Percentiles rank a stretch among this genome's conserved stretches.
These are phyloP conservation scores for Aspergillus sparsus DNA, from an alignment of 495 filamentous ascomycete genomes.

Conservation along the genomic window DNA sequence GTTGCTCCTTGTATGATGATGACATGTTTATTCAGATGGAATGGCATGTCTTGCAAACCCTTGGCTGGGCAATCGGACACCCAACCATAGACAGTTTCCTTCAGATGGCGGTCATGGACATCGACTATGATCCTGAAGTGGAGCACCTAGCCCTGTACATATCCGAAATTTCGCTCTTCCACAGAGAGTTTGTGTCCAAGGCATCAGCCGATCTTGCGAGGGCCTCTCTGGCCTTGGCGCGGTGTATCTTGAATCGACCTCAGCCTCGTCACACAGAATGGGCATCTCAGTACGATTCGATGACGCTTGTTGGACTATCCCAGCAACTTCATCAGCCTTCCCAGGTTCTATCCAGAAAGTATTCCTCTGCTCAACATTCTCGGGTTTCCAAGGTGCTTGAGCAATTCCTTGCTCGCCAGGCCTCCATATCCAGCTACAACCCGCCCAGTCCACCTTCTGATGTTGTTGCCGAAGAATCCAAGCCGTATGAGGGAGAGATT, in stretches of 20 bases:
- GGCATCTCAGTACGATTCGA: constrained; percentile 78
- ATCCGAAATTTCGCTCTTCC: constrained; percentile 90
- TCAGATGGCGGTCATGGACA: constrained; percentile 68
- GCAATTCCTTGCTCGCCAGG: constrained; percentile 82
- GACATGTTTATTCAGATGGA: constrained; percentile 99
- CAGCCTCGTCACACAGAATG: constrained; percentile 75
- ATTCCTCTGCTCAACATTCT: constrained; percentile 77
- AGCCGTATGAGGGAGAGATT: constrained; percentile 51
- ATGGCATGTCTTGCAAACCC: constrained; percentile 98
- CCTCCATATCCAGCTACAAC: constrained; percentile 68
- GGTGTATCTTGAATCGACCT: constrained; percentile 79
- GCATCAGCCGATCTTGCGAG: constrained; percentile 88
- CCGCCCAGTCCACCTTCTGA: constrained; percentile 72
- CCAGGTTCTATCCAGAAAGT: constrained; percentile 82
- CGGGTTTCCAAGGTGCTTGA: constrained; percentile 79
- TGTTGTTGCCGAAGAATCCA: constrained; percentile 53
- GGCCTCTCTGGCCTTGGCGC: constrained; percentile 79
- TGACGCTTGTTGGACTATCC: constrained; percentile 76
- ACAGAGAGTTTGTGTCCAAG: constrained; percentile 91
- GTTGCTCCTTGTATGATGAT: constrained; percentile 95
- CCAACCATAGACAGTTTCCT: constrained; percentile 93
- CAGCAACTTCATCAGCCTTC: constrained; percentile 88
- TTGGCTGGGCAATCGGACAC: constrained; percentile 94
- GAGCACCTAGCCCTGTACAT: constrained; percentile 95
- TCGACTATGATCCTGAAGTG: constrained; percentile 72